phyloP scores from a whole-genome alignment of 78 protist genomes.

The Dictyostelium purpureum region DNA sequence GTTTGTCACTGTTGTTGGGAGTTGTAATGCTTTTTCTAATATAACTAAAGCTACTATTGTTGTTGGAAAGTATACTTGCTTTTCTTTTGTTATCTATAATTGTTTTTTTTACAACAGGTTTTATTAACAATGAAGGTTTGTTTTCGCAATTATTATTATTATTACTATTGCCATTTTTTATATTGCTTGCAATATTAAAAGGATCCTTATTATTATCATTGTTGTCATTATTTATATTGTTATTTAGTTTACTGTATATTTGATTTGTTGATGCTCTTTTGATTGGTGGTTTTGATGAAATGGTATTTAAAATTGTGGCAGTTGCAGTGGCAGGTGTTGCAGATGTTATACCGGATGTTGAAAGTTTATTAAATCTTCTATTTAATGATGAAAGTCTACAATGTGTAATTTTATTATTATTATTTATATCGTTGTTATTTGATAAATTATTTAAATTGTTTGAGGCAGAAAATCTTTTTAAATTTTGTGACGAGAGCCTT shows the following conservation, averaged over 20 bases:
- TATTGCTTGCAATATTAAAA: background rate
- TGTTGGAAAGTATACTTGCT: no score
- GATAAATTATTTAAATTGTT: background rate
- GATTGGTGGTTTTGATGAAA: background rate
- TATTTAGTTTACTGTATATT: background rate
- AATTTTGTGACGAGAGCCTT: background rate
- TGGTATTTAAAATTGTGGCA: no score
- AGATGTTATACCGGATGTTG: background rate
- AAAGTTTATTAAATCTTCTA: background rate
- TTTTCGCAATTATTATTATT: background rate
- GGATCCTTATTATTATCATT: background rate
- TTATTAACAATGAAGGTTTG: no score
- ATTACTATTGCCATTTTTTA: background rate
- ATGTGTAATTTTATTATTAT: background rate
- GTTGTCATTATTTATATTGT: background rate
- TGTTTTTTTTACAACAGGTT: no score
- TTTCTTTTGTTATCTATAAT: no score
- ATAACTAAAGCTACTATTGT: no score
- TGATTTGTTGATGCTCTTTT: background rate
- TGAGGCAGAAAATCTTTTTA: background rate
- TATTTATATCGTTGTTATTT: background rate
- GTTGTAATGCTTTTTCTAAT: no score
- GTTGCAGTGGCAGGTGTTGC: background rate
- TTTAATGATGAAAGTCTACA: background rate
- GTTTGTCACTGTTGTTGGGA: no score